Base-by-base conservation (phyloP, 345 rosid genomes). In the Gossypium bickii region DNA sequence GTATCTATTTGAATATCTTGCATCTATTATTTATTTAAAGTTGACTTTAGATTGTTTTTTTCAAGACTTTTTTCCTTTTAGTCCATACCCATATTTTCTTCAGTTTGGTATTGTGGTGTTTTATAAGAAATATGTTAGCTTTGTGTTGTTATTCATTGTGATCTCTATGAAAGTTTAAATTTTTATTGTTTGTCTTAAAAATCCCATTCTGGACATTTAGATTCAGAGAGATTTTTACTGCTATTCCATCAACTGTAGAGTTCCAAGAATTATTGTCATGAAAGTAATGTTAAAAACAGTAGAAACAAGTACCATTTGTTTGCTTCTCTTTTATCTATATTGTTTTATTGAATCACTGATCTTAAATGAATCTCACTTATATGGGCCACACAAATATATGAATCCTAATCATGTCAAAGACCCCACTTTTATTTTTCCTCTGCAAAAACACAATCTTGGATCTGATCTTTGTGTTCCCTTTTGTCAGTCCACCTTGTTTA, bases 341-440 rank as follows among this genome's bases (percentile, higher is more conserved):
- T 55, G 62, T 71, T 3, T 34, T 13, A 2, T 29, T 70, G 25
- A 53, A 29, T 53, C 62, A 29, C 74, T 70, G 62, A 53, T 70
- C 17, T 16, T 70, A 27, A 53, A 34, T 71, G 24, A 55, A 2
- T 55, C 59, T 17, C 59, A 17, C 10, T n/a, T 18, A 3, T n/a
- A 55, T 17, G 22, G n/a, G n/a, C n/a, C 8, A 55, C 9, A 55
- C 59, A 24, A 48, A 49, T 8, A 24, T 24, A 67, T 12, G 71
- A 48, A 67, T 13, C 41, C 8, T 20, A 18, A 22, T 58, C 34
- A 59, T 24, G 29, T 12, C 17, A 10, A 44, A 58, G 34, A 72
- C 18, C 74, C 75, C 65, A 58, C 53, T 11, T 71, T 20, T 34
- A 5, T 34, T 20, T 38, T 43, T 20, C 10, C 43, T 58, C 45